Percentiles rank a stretch among this genome's conserved stretches.
These are phyloP conservation scores for Rugonectria rugulosa DNA, from an alignment of 2,329 filamentous ascomycete species.

Conservation along the genomic window DNA sequence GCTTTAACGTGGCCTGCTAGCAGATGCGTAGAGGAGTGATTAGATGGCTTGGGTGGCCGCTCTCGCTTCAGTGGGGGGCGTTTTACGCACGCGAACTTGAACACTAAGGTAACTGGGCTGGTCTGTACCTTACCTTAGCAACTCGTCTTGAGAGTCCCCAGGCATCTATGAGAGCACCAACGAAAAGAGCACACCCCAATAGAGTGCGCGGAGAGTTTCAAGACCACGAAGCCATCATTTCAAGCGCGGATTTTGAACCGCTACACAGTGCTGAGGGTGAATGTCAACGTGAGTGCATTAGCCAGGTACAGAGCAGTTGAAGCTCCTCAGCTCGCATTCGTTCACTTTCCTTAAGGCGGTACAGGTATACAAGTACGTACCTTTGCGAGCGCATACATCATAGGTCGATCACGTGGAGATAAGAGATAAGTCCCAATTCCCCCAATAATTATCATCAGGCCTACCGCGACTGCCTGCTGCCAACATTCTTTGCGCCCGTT, in stretches of 20 bases:
- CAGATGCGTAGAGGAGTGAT: neutral
- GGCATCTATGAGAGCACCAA: neutral
- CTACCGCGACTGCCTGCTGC: conserved; percentile 20
- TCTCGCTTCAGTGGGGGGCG: neutral
- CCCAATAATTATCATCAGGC: conserved; percentile 33
- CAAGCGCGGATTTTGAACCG: no score
- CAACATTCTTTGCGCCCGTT: conserved; percentile 25
- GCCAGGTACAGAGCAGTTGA: no score
- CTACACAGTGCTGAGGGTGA: no score
- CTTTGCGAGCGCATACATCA: neutral
- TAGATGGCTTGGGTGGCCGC: neutral
- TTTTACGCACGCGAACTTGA: neutral
- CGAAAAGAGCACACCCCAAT: neutral
- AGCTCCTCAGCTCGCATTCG: no score
- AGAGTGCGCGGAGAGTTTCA: neutral
- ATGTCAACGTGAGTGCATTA: no score
- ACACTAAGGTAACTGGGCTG: no score
- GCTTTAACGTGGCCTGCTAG: conserved; percentile 10
- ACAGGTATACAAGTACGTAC: no score
- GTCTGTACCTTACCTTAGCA: no score
- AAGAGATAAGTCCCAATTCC: conserved; percentile 38
- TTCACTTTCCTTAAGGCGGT: no score
- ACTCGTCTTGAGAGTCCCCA: neutral
- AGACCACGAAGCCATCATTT: neutral
- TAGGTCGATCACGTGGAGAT: conserved; percentile 41